These are phyloP conservation scores for Pinus taeda DNA, from an alignment of 75 land plant genomes.

Conservation along the genomic window DNA sequence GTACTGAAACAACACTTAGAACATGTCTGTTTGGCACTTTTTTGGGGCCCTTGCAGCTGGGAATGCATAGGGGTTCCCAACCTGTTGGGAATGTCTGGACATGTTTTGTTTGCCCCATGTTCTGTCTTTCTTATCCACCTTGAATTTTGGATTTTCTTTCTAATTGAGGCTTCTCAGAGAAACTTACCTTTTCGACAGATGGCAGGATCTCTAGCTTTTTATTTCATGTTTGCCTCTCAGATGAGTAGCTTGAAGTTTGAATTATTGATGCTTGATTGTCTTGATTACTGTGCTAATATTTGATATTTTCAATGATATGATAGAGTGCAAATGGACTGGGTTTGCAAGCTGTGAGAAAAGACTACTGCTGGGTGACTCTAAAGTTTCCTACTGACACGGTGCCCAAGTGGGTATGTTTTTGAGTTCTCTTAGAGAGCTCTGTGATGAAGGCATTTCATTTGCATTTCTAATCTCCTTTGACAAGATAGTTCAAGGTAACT, in stretches of 20 bases:
- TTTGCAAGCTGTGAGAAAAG: conserved; percentile 51
- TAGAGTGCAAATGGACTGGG: conserved; percentile 89
- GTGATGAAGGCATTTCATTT: background rate
- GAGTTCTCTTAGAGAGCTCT: background rate
- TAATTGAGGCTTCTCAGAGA: too few species aligned
- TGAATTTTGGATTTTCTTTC: too few species aligned
- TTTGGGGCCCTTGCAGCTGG: too few species aligned
- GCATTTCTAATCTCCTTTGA: background rate
- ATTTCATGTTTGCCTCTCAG: background rate
- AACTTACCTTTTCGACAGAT: too few species aligned
- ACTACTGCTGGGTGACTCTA: conserved; percentile 58
- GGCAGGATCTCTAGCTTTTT: background rate
- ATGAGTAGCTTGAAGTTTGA: background rate
- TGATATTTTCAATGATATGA: background rate
- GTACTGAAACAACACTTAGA: too few species aligned
- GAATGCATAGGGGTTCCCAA: too few species aligned
- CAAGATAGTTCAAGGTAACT: conserved; percentile 6
- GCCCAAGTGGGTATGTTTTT: conserved; percentile 72
- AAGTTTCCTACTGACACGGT: conserved; percentile 58
- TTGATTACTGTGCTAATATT: background rate
- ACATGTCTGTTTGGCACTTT: too few species aligned
- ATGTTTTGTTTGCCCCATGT: too few species aligned
- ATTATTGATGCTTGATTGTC: background rate
- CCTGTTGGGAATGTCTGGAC: too few species aligned
- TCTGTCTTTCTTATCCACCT: too few species aligned